Conservation (phyloP, 192 early-diverging fungal genomes). For the Geranomyces michiganensis region DNA sequence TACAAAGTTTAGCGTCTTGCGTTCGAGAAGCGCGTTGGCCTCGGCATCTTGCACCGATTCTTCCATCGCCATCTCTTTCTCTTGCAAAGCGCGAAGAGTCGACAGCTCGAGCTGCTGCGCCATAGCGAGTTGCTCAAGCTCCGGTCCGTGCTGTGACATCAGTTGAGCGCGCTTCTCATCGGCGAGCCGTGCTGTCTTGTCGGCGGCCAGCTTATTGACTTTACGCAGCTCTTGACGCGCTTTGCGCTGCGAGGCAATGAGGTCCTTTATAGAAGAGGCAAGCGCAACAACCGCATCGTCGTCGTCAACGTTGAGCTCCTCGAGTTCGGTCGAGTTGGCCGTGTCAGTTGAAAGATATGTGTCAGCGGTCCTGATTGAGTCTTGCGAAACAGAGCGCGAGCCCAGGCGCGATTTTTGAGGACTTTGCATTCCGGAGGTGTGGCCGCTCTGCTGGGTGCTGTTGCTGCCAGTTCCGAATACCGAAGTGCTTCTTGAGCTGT, state of each 20-base stretch:
- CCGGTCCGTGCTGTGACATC: slow-evolving; percentile 16
- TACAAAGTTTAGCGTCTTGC: slow-evolving; percentile 41
- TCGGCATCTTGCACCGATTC: slow-evolving; percentile 43
- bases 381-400: slow-evolving; percentile 15
- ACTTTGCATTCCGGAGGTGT: slow-evolving; percentile 5
- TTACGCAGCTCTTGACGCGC: slow-evolving; percentile 12
- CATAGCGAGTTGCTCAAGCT: slow-evolving; percentile 28
- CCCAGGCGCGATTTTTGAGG: slow-evolving; percentile 18
- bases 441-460: slow-evolving; percentile 7
- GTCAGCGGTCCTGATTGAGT: slow-evolving; percentile 15
- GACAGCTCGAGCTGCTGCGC: slow-evolving; percentile 32
- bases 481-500: neutral
- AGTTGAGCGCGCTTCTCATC: slow-evolving; percentile 6
- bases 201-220: slow-evolving; percentile 12
- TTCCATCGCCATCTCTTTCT: slow-evolving; percentile 49
- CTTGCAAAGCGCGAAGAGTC: slow-evolving; percentile 28
- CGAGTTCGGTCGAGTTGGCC: slow-evolving; percentile 8
- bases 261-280: neutral
- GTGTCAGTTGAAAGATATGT: slow-evolving; percentile 19
- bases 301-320: slow-evolving; percentile 16
- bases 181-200: neutral
- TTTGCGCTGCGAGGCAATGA: slow-evolving; percentile 6
- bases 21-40: slow-evolving; percentile 39
- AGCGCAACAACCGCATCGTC: slow-evolving; percentile 15
- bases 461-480: slow-evolving; percentile 1